Conservation (phyloP, 148 eudicot species). For the Pouteria glomerata region DNA sequence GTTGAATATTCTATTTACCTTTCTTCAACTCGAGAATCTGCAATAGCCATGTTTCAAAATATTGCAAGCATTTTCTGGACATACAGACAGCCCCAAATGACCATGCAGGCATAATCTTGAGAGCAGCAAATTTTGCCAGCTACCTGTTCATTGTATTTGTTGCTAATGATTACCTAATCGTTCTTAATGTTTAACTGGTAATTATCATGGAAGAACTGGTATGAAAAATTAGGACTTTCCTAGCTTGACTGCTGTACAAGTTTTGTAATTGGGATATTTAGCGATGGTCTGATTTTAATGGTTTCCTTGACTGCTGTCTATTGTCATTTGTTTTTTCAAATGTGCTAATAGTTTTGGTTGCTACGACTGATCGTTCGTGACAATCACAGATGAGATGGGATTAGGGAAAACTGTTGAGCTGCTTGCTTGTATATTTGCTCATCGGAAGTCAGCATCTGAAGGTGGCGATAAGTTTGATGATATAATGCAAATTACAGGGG, state of each 20-base stretch:
- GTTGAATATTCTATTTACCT: no score
- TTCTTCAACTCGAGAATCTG: no score
- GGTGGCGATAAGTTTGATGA: conserved; percentile 21
- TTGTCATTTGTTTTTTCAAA: neutral
- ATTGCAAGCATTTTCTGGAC: neutral
- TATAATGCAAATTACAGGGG: conserved; percentile 21
- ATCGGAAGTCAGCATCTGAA: conserved; percentile 59
- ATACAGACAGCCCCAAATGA: neutral
- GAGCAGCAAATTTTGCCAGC: neutral
- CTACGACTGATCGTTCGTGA: conserved; percentile 17
- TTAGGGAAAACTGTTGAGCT: conserved; percentile 96
- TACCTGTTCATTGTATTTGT: neutral
- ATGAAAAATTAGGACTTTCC: neutral
- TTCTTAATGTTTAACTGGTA: neutral
- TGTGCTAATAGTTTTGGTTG: conserved; percentile 3
- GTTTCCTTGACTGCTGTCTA: neutral
- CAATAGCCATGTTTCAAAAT: no score
- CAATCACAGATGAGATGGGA: conserved; percentile 90
- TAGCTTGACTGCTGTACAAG: neutral
- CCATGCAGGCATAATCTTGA: neutral
- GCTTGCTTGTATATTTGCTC: conserved; percentile 81
- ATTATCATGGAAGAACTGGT: neutral
- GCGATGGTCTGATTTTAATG: neutral
- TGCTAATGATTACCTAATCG: neutral
- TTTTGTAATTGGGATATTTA: neutral